Conservation (phyloP, 257 asterid species). For the Knoxia roxburghii region DNA sequence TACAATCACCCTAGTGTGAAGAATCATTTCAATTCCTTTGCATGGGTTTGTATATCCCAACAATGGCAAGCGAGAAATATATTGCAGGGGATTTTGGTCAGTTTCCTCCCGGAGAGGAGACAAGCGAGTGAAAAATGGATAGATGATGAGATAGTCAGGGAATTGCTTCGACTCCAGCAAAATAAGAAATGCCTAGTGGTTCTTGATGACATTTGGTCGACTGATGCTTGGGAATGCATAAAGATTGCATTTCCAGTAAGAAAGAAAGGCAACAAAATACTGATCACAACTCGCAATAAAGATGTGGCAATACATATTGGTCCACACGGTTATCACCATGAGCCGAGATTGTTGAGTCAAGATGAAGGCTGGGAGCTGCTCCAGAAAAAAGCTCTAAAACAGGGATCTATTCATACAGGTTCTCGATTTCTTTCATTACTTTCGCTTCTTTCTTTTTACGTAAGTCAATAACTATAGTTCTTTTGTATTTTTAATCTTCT, state of each 20-base stretch:
- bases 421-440: not conserved
- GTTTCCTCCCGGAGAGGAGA: not conserved
- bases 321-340: not conserved
- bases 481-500: too few species aligned
- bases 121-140: not conserved
- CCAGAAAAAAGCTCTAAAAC: not conserved
- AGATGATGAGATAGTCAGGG: not conserved
- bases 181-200: not conserved
- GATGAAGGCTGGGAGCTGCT: slow-evolving; percentile 1
- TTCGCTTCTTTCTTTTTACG: too few species aligned
- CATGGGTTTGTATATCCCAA: slow-evolving; percentile 19
- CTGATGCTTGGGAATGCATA: slow-evolving; percentile 4
- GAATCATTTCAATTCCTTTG: not conserved
- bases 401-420: too few species aligned
- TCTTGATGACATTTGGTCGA: slow-evolving; percentile 1
- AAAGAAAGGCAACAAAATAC: not conserved
- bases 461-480: too few species aligned
- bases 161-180: not conserved
- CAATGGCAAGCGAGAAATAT: not conserved
- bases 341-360: not conserved
- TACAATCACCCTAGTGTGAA: not conserved
- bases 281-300: slow-evolving; percentile 3
- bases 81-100: slow-evolving; percentile 6
- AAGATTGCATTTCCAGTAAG: not conserved
- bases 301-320: not conserved